Base-by-base conservation (phyloP, 1,284 basidiomycete species). In the Sphaerobolus stellatus region DNA sequence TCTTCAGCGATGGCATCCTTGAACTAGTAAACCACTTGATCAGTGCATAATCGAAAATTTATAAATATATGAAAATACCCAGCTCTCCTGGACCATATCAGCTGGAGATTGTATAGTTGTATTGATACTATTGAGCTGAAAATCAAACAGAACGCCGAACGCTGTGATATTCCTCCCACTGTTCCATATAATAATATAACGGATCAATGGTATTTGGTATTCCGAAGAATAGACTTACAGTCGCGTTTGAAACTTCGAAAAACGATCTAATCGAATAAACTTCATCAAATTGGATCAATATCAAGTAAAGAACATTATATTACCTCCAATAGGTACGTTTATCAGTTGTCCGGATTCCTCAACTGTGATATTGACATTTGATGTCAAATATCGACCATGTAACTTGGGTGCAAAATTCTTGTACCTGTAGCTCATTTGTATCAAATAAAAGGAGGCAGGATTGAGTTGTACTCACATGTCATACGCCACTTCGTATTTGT, bases 321-420 rank as follows among this genome's bases (percentile, higher is more conserved):
- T 65, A 76, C 83, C 80, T 49, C 88, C 88, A 50, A 90, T 78
- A 0, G 87, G 87, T 0, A 83, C 77, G 61, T 70, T 82, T 56
- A 77, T 71, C 61, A 60, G 20, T 80, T 74, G 27, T 77, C 64
- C 79, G 28, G 81, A 64, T 44, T 79, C 71, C 61, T 82, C 77
- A 8, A 90, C 64, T 0, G 90, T 93, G 63, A 94, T 92, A 69
- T 94, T 92, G 47, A 83, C 89, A 64, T 94, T 94, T 3, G 87
- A 90, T 0, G 90, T 85, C 43, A 94, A 74, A 65, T 92, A 93
- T 46, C 88, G 81, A 9, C 90, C 90, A 1, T 80, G 76, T 69
- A 87, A 77, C 52, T 80, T 73, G 2, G 90, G 90, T 4, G 77
- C 86, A 64, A 90, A 91, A 68, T 90, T 88, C 54, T 82, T 75